Evolutionary conservation across 805 yeast genomes (phyloP), one percentile per base, ranked within the genome.

Genomic region (Kuraishia capsulata): DNA sequence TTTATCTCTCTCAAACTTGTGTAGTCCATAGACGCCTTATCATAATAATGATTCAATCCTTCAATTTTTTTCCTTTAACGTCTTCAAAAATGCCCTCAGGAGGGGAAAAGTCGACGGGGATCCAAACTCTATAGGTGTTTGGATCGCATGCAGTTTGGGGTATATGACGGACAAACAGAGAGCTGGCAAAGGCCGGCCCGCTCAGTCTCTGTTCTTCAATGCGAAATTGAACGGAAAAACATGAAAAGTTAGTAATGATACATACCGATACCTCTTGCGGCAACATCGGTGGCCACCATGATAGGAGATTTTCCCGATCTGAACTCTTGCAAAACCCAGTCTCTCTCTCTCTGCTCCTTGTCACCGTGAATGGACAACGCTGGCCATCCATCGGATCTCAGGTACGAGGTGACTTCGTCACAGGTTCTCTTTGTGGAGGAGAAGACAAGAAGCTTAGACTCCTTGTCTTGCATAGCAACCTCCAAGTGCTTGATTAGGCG

Each of bases 231-330:
- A 13, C 9, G 6, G 13, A 14, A 28, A 28, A 8, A 28, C 10
- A 31, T 17, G 21, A 31, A 16, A 16, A 16, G 20, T 31, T n/a
- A 31, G 21, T 31, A 16, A 9, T 8, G 24, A 32, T 62, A 85
- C 96, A 67, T 86, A 87, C 96, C 97, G 71, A 92, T 88, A 79
- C 98, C 98, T 76, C 98, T 85, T 50, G 98, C 96, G 46, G 98
- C 98, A 62, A 92, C 98, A 65, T 92, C 98, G 48, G 98, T 92
- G 45, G 98, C 98, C 60, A 89, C 96, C 97, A 92, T 88, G 56
- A 92, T 81, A 48, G 96, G 96, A 40, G 94, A 79, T 64, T 80
- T 84, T 53, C 97, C 97, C 44, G 76, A 58, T 75, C 83, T 85
- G 73, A 92, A 92, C 67, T 90, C 96, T 51, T 69, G 73, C 64